A percentile compares a stretch with the other conserved stretches of the same genome.
phyloP scores from a whole-genome alignment of 2,329 filamentous ascomycete genomes.

The Apiospora koreana region DNA sequence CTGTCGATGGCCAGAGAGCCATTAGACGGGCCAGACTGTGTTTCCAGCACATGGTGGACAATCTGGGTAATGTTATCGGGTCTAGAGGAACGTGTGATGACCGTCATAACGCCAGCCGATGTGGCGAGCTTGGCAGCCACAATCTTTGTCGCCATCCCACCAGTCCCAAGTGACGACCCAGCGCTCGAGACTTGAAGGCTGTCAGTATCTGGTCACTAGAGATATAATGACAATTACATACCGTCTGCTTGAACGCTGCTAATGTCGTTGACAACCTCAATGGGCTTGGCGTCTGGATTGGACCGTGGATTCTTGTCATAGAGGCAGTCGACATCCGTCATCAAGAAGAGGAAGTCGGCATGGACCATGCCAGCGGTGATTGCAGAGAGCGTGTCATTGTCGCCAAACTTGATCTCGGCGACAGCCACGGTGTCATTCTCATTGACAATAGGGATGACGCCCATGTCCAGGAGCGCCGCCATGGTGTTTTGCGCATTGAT shows the following conservation, averaged over 20 bases:
- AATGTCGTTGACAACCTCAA: slow-evolving; percentile 92
- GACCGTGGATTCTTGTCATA: slow-evolving; percentile 94
- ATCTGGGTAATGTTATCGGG: slow-evolving; percentile 91
- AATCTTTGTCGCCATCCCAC: slow-evolving; percentile 98
- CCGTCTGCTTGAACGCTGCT: slow-evolving; percentile 77
- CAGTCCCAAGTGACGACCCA: slow-evolving; percentile 86
- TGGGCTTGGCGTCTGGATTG: slow-evolving; percentile 82
- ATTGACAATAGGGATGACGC: slow-evolving; percentile 97
- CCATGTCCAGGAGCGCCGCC: slow-evolving; percentile 85
- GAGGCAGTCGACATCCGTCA: slow-evolving; percentile 98
- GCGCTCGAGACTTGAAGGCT: slow-evolving; percentile 72
- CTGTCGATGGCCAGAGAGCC: slow-evolving; percentile 41
- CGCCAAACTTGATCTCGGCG: slow-evolving; percentile 98
- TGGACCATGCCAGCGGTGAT: slow-evolving; percentile 98
- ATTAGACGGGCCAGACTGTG: slow-evolving; percentile 42
- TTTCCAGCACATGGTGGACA: slow-evolving; percentile 74
- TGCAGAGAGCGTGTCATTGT: slow-evolving; percentile 96
- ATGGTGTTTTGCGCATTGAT: slow-evolving; percentile 97
- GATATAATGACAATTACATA: slow-evolving; percentile 34
- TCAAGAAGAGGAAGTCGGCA: slow-evolving; percentile 93
- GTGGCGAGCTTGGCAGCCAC: slow-evolving; percentile 89
- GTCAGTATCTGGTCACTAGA: neutral
- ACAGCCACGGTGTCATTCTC: slow-evolving; percentile 98
- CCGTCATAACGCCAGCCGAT: slow-evolving; percentile 90
- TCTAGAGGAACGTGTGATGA: slow-evolving; percentile 92